These are phyloP conservation scores for Lentinula raphanica DNA, from an alignment of 768 basidiomycete species.

Conservation along the genomic window DNA sequence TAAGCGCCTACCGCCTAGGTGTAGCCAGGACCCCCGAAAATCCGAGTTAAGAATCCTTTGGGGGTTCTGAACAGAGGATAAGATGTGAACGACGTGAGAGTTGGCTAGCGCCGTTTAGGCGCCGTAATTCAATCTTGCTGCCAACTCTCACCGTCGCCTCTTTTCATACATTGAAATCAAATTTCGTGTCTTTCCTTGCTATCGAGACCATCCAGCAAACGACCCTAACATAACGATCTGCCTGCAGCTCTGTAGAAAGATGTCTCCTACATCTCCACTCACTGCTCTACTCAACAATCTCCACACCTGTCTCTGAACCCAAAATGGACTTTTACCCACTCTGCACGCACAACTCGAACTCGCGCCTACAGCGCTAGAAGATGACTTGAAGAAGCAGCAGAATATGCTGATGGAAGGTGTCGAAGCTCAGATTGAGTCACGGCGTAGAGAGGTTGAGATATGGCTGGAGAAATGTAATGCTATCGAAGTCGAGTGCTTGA, in stretches of 20 bases:
- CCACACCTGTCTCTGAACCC: conserved; percentile 71
- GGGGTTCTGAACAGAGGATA: too few relatives aligned
- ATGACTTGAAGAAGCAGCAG: conserved; percentile 72
- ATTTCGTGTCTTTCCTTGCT: not conserved
- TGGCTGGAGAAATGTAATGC: conserved; percentile 61
- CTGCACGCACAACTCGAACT: conserved; percentile 83
- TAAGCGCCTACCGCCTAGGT: too few relatives aligned
- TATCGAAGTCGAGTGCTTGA: conserved; percentile 60
- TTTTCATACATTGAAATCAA: too few relatives aligned
- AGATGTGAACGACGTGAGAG: too few relatives aligned
- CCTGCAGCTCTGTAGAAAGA: not conserved
- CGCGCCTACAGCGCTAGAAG: conserved; percentile 71
- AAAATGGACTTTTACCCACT: conserved; percentile 77
- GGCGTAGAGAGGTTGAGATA: conserved; percentile 72
- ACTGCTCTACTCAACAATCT: conserved; percentile 72
- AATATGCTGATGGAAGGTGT: conserved; percentile 72
- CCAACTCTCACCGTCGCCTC: too few relatives aligned
- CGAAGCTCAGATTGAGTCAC: conserved; percentile 61
- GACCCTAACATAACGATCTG: not conserved
- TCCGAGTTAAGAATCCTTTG: too few relatives aligned
- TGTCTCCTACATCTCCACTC: conserved; percentile 33
- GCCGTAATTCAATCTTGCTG: too few relatives aligned
- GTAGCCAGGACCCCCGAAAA: too few relatives aligned
- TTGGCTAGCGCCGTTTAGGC: too few relatives aligned
- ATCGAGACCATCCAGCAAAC: not conserved